Percentiles rank a stretch among this genome's conserved stretches.
Conservation (phyloP, 306 rosid genomes). For the Lathyrus oleraceus region DNA sequence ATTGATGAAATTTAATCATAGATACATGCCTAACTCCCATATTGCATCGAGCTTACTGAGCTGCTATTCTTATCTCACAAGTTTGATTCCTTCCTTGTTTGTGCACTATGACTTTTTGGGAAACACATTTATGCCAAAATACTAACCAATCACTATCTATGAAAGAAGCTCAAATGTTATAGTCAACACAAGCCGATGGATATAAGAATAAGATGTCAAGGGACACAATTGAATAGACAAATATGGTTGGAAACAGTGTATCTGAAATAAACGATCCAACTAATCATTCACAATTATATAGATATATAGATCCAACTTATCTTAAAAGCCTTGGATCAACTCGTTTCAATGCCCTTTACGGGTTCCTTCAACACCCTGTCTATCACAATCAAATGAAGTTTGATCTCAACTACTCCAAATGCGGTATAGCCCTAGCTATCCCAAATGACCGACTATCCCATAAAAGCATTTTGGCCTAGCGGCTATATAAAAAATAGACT, state of each 20-base stretch:
- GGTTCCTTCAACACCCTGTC: neutral
- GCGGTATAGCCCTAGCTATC: neutral
- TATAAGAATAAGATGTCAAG: neutral
- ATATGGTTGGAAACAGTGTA: neutral
- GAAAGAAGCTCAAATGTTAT: conserved; percentile 4
- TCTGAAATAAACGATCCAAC: neutral
- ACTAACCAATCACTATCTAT: neutral
- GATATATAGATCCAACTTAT: neutral
- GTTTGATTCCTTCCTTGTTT: neutral
- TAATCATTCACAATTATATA: neutral
- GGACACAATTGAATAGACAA: neutral
- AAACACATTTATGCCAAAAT: neutral
- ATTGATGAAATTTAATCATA: conserved; percentile 6
- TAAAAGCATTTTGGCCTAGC: neutral
- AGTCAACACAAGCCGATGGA: neutral
- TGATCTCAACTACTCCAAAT: neutral
- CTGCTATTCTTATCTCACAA: neutral
- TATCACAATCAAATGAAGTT: neutral
- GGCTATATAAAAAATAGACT: neutral
- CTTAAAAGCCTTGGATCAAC: neutral
- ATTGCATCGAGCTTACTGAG: neutral
- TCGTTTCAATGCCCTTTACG: neutral
- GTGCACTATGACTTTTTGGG: neutral
- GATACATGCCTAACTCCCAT: neutral
- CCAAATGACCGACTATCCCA: neutral